Evolutionary conservation across 140 eudicot species (phyloP).

Genomic region (Oenanthe javanica): DNA sequence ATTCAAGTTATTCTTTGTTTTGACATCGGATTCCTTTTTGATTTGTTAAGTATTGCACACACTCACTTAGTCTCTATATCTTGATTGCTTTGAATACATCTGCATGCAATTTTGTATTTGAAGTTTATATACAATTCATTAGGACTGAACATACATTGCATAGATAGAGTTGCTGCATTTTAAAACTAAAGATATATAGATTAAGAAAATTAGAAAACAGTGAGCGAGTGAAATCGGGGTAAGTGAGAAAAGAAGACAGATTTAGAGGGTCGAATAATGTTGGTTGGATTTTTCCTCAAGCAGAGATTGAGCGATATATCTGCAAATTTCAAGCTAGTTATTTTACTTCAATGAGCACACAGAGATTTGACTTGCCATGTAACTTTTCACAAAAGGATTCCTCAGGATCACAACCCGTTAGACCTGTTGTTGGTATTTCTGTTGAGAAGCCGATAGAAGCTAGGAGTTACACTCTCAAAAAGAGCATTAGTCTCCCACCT

Average conservation of each 20-base stretch:
- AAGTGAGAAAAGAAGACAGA: slow-evolving; percentile 18
- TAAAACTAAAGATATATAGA: background rate
- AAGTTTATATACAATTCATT: slow-evolving; percentile 7
- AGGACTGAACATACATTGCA: slow-evolving; percentile 17
- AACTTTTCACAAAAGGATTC: slow-evolving; percentile 56
- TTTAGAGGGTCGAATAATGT: slow-evolving; percentile 67
- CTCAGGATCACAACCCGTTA: slow-evolving; percentile 39
- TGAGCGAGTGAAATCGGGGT: slow-evolving; percentile 16
- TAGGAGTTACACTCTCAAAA: slow-evolving; percentile 57
- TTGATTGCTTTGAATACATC: slow-evolving; percentile 13
- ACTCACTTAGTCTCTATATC: slow-evolving; percentile 31
- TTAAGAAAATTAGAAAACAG: slow-evolving; percentile 13
- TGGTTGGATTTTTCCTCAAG: slow-evolving; percentile 91
- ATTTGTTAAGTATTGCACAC: slow-evolving; percentile 33
- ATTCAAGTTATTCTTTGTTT: slow-evolving; percentile 19
- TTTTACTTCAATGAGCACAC: slow-evolving; percentile 91
- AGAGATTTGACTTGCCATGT: slow-evolving; percentile 83
- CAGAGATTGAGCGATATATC: slow-evolving; percentile 69
- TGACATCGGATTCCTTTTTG: slow-evolving; percentile 73
- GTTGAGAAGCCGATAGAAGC: slow-evolving; percentile 63
- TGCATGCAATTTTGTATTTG: slow-evolving; percentile 5
- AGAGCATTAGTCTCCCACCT: slow-evolving; percentile 25
- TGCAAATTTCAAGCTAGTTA: slow-evolving; percentile 67
- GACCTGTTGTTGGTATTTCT: slow-evolving; percentile 49
- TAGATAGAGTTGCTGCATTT: slow-evolving; percentile 7